Evolutionary conservation across 2,329 filamentous ascomycete genomes (phyloP).

Genomic region (Camptophora hylomeconis): DNA sequence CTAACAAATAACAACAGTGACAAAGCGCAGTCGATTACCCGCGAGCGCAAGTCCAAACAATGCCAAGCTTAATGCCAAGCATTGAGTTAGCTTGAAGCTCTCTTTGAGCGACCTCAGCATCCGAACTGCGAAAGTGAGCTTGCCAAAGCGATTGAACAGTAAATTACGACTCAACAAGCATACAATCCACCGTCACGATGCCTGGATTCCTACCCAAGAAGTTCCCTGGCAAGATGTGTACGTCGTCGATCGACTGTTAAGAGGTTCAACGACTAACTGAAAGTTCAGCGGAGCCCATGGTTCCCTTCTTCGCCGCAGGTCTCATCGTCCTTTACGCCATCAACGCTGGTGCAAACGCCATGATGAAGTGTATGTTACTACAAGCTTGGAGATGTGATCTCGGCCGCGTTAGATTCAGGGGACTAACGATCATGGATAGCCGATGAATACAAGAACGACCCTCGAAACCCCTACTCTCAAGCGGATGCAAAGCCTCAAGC

Average conservation of each 20-base stretch:
- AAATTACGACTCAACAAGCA: too few species aligned
- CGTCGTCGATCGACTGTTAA: slow-evolving; percentile 26
- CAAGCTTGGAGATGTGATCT: slow-evolving; percentile 1
- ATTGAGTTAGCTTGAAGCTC: too few species aligned
- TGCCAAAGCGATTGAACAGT: too few species aligned
- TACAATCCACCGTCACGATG: slow-evolving; percentile 40
- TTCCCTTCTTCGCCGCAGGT: slow-evolving; percentile 91
- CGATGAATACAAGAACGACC: slow-evolving; percentile 95
- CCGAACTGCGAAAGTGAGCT: too few species aligned
- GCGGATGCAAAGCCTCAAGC: slow-evolving; percentile 11
- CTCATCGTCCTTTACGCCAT: slow-evolving; percentile 80
- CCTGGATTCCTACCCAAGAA: slow-evolving; percentile 66
- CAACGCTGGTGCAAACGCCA: slow-evolving; percentile 65
- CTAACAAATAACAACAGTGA: too few species aligned
- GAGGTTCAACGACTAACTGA: slow-evolving; percentile 5
- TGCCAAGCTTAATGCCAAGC: too few species aligned
- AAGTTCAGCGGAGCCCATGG: slow-evolving; percentile 70
- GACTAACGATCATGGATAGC: slow-evolving; percentile 38
- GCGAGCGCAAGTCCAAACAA: too few species aligned
- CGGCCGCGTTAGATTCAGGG: slow-evolving; percentile 3
- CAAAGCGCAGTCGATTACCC: too few species aligned
- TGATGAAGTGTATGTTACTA: slow-evolving; percentile 62
- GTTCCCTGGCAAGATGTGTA: slow-evolving; percentile 67
- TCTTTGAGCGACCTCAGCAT: too few species aligned
- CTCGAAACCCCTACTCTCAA: slow-evolving; percentile 53